phyloP scores from a whole-genome alignment of 176 grass and related monocot species.

The Alopecurus myosuroides region DNA sequence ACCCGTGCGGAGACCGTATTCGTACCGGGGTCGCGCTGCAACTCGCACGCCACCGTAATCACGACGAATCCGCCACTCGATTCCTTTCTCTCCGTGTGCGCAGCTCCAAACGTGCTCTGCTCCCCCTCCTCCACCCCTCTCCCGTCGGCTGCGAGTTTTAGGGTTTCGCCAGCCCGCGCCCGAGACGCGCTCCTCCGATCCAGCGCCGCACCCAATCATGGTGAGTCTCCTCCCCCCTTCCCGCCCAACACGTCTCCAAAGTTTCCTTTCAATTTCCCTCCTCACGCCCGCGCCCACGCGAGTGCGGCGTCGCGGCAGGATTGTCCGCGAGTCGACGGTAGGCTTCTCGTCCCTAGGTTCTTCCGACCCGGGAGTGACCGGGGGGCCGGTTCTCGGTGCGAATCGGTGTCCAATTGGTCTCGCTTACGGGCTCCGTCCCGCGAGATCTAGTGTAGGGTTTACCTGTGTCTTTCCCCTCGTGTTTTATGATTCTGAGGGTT shows the following conservation, averaged over 20 bases:
- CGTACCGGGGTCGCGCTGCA: too few relatives aligned
- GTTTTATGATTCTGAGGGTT: not conserved
- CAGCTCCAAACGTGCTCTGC: not conserved
- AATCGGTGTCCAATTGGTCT: not conserved
- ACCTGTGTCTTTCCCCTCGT: not conserved
- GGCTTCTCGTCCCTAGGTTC: not conserved
- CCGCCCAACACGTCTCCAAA: too few relatives aligned
- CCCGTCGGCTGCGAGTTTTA: not conserved
- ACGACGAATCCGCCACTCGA: not conserved
- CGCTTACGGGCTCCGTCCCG: not conserved
- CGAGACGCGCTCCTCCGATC: not conserved
- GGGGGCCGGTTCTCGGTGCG: not conserved
- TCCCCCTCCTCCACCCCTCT: not conserved
- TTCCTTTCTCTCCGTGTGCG: not conserved
- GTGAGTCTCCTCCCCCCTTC: not conserved
- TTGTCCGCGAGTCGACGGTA: not conserved
- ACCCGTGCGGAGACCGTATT: too few relatives aligned
- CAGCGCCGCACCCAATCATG: not conserved
- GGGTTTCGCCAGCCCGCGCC: not conserved
- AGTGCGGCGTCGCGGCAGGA: not conserved
- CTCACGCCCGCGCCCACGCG: not conserved
- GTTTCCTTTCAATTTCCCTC: not conserved
- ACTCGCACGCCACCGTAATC: not conserved
- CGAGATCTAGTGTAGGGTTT: slow-evolving; percentile 21
- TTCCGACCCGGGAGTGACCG: too few relatives aligned